A percentile compares a stretch with the other conserved stretches of the same genome.
phyloP scores from a whole-genome alignment of 2,329 filamentous ascomycete genomes.

The Penicillium sp. region DNA sequence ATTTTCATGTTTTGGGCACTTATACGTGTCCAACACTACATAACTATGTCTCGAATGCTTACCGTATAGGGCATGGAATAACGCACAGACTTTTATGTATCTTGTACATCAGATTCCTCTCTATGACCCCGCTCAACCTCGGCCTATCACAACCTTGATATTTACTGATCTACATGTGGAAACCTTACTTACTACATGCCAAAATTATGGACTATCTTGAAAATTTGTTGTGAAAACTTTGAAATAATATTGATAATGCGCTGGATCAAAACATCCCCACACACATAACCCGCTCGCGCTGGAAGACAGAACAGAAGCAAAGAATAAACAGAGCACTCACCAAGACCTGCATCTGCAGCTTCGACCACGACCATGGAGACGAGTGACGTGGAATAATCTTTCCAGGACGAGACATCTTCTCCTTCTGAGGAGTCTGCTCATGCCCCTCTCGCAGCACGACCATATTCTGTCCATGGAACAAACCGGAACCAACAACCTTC shows the following conservation, averaged over 20 bases:
- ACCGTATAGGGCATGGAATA: not conserved
- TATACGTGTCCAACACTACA: not conserved
- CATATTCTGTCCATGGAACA: slow-evolving; percentile 1
- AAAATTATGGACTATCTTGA: not conserved
- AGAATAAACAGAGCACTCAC: not conserved
- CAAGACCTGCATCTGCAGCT: not conserved
- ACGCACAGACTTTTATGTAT: not conserved
- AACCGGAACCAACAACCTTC: not conserved
- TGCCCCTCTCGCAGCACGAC: not conserved
- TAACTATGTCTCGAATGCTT: not conserved
- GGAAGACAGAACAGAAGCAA: not conserved
- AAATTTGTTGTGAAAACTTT: not conserved
- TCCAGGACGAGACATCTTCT: not conserved
- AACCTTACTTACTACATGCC: not conserved
- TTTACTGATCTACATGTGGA: not conserved
- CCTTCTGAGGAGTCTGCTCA: not conserved
- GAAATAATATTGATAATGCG: not conserved
- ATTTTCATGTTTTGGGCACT: not conserved
- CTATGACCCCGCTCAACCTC: not conserved
- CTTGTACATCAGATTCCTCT: not conserved
- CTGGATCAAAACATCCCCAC: not conserved
- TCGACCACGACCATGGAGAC: not conserved
- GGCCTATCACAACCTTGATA: not conserved
- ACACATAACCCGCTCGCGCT: not conserved
- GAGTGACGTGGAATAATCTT: not conserved